These are phyloP conservation scores for Saturnispora ahearnii DNA, from an alignment of 805 yeast genomes.

Conservation along the genomic window DNA sequence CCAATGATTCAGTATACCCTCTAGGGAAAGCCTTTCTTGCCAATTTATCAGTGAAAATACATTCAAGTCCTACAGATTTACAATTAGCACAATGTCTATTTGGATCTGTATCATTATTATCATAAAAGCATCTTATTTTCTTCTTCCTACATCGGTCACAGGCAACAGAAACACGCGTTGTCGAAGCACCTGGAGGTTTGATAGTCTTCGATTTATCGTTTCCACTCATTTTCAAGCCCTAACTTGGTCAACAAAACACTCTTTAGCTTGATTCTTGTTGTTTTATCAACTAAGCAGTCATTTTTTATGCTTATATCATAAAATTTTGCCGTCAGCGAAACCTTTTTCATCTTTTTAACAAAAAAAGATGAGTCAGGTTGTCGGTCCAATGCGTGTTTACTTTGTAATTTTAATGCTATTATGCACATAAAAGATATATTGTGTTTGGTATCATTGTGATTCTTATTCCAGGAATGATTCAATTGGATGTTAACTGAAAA, in stretches of 20 bases:
- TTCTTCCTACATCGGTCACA: constrained; percentile 84
- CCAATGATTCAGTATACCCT: constrained; percentile 86
- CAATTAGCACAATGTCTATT: constrained; percentile 71
- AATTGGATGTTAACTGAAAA: neutral
- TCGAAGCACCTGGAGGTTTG: constrained; percentile 56
- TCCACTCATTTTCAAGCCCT: neutral
- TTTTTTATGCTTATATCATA: neutral
- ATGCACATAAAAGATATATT: neutral
- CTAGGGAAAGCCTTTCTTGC: constrained; percentile 82
- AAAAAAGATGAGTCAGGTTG: neutral
- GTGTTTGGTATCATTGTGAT: neutral
- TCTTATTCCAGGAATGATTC: too few species aligned
- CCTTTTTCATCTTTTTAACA: neutral
- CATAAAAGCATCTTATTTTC: constrained; percentile 53
- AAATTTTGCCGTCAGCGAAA: neutral
- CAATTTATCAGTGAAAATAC: constrained; percentile 81
- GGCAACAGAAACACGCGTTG: constrained; percentile 77
- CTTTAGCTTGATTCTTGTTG: neutral
- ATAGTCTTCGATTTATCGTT: constrained; percentile 39
- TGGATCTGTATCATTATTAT: constrained; percentile 19
- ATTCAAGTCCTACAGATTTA: constrained; percentile 74
- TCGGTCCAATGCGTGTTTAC: neutral
- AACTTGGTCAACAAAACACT: too few species aligned
- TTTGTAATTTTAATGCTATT: neutral
- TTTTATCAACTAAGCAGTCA: neutral